Evolutionary conservation across 2,329 filamentous ascomycete species (phyloP), one percentile per base, ranked within the genome.

Genomic region (Macrophomina tecta): DNA sequence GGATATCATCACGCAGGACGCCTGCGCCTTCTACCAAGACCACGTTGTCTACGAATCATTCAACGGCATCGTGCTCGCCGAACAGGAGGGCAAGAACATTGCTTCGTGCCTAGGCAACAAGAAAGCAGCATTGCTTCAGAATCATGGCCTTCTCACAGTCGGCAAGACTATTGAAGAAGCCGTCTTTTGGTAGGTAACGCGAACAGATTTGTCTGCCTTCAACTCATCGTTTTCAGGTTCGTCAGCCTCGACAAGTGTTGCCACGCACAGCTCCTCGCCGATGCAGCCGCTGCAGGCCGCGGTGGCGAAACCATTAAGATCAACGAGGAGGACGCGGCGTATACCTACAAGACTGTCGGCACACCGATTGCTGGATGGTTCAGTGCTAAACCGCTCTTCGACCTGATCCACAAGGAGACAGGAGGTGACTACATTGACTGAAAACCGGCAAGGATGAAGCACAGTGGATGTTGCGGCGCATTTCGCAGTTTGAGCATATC

Each of bases 321-420:
- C 71, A 81, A 84, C 8, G 86, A 90, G 1, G 86, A 88, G 62
- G 90, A 93, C 74, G 90, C 91, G 1, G 80, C 75, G 16, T 91
- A 86, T 72, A 93, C 91, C 0, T 88, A 86, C 72, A 87, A 89
- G 77, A 84, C 86, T 0, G 81, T 92, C 3, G 91, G 91, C 0
- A 85, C 82, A 0, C 82, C 85, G 16, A 73, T 76, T 40, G 88
- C 87, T 0, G 90, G 90, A 0, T 92, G 86, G 83, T 93, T 93
- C 74, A 88, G 84, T 71, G 90, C 88, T 5, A 89, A 89, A 79
- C 90, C 90, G 16, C 71, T 89, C 69, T 93, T 93, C 79, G 90
- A 92, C 79, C 78, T 91, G 48, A 86, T 90, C 69, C 85, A 89
- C 72, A 84, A 84, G 45, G 52, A 66, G 36, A 53, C 61, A 8